Evolutionary conservation across 2,329 filamentous ascomycete genomes (phyloP).

Genomic region (Diaporthe ilicicola): DNA sequence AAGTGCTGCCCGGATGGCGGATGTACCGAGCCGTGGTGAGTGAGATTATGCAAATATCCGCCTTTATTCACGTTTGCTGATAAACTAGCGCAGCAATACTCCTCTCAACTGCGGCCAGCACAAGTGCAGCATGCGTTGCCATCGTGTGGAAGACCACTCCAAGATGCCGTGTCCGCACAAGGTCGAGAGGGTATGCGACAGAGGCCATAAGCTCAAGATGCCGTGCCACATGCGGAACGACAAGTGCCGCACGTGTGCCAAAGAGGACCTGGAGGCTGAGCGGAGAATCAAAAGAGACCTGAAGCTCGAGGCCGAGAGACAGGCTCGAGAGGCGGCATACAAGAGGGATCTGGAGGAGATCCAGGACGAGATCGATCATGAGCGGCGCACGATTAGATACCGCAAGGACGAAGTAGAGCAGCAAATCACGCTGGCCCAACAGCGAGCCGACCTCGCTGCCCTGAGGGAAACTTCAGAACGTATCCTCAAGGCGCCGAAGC

Average conservation of each 20-base stretch:
- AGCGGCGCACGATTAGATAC: conserved; percentile 53
- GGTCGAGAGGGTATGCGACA: conserved; percentile 57
- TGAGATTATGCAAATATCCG: conserved; percentile 18
- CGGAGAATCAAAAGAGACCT: conserved; percentile 55
- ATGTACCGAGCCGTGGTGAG: conserved; percentile 70
- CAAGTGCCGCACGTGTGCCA: conserved; percentile 60
- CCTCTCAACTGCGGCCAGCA: conserved; percentile 67
- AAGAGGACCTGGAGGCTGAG: conserved; percentile 55
- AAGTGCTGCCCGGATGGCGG: conserved; percentile 73
- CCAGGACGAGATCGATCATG: conserved; percentile 62
- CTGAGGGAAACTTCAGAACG: conserved; percentile 45
- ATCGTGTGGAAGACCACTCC: conserved; percentile 67
- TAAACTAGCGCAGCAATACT: conserved; percentile 48
- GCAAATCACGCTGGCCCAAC: conserved; percentile 53
- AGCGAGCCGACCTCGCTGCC: conserved; percentile 54
- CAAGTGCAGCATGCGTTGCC: conserved; percentile 67
- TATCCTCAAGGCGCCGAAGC: conserved; percentile 24
- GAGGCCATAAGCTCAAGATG: conserved; percentile 58
- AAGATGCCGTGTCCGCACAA: conserved; percentile 47
- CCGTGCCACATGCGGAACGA: conserved; percentile 52
- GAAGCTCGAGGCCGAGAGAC: conserved; percentile 58
- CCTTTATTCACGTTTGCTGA: not conserved
- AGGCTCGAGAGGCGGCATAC: conserved; percentile 55
- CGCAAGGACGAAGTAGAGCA: conserved; percentile 54
- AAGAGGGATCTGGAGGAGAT: conserved; percentile 54